phyloP scores from a whole-genome alignment of 805 yeast genomes.

The Teunomyces lycoperdinae region DNA sequence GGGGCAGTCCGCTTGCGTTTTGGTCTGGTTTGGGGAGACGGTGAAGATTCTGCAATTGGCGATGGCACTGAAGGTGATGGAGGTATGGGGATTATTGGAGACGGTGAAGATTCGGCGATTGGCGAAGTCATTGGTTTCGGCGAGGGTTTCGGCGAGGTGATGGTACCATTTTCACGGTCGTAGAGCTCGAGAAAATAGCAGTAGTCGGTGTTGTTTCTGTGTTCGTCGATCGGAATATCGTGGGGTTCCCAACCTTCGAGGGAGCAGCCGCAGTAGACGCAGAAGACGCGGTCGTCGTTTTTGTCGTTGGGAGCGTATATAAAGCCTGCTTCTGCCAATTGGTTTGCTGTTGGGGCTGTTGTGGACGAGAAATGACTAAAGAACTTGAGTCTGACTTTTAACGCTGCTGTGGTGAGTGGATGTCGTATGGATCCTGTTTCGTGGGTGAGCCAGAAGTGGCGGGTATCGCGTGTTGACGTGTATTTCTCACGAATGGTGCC shows the following conservation, averaged over 20 bases:
- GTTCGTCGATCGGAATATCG: constrained; percentile 65
- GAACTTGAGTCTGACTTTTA: constrained; percentile 5
- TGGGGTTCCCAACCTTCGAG: constrained; percentile 53
- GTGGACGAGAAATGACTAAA: constrained; percentile 6
- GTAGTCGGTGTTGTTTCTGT: constrained; percentile 24
- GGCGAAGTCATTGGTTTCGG: neutral
- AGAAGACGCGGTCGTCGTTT: constrained; percentile 33
- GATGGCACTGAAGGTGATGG: neutral
- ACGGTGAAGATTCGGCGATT: neutral
- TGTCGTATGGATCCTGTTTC: constrained; percentile 3
- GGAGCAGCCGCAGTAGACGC: constrained; percentile 29
- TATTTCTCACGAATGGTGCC: constrained; percentile 8
- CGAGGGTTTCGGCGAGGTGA: neutral
- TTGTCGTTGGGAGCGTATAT: constrained; percentile 29
- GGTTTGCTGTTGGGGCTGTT: neutral
- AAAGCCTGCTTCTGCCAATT: constrained; percentile 47
- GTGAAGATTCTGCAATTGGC: neutral
- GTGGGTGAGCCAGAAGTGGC: constrained; percentile 9
- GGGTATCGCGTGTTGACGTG: constrained; percentile 1
- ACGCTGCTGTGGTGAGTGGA: constrained; percentile 5
- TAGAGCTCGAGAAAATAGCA: constrained; percentile 7
- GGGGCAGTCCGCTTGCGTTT: neutral
- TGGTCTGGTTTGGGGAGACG: neutral
- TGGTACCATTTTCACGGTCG: neutral
- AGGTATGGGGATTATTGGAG: neutral